phyloP scores from a whole-genome alignment of 805 yeast genomes.

The Teunomyces kruisii region DNA sequence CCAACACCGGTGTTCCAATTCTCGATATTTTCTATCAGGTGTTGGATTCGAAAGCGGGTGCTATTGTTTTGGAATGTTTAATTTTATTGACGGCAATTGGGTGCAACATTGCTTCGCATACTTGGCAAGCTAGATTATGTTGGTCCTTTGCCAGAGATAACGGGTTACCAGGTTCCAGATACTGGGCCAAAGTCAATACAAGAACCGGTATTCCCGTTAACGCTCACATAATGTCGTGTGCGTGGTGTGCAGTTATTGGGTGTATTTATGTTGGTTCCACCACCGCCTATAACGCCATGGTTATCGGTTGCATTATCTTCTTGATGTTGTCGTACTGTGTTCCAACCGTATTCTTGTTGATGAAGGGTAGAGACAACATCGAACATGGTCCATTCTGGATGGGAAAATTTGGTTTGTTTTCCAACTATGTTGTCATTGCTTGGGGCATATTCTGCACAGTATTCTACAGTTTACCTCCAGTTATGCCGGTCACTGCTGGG shows the following conservation, averaged over 20 bases:
- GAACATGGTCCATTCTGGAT: constrained; percentile 69
- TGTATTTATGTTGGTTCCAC: constrained; percentile 65
- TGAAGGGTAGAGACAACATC: constrained; percentile 51
- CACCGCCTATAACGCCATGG: constrained; percentile 66
- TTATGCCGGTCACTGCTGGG: constrained; percentile 58
- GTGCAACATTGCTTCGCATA: constrained; percentile 59
- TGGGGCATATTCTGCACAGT: constrained; percentile 63
- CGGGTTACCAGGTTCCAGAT: constrained; percentile 55
- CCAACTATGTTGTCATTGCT: constrained; percentile 49
- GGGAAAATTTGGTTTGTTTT: constrained; percentile 52
- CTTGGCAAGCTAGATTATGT: constrained; percentile 67
- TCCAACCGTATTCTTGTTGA: constrained; percentile 50
- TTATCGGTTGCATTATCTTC: constrained; percentile 60
- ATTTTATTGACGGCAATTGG: constrained; percentile 55
- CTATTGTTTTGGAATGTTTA: constrained; percentile 49
- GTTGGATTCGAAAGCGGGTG: constrained; percentile 51
- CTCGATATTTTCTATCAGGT: constrained; percentile 64
- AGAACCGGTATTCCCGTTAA: constrained; percentile 55
- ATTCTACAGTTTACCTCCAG: constrained; percentile 64
- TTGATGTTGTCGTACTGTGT: constrained; percentile 57
- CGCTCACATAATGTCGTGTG: constrained; percentile 57
- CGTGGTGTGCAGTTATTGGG: constrained; percentile 54
- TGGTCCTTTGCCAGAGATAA: constrained; percentile 72
- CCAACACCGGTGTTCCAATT: constrained; percentile 62
- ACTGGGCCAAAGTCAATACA: constrained; percentile 49